These are phyloP conservation scores for Bipolaris victoriae DNA, from an alignment of 2,329 filamentous ascomycete species.

Conservation along the genomic window DNA sequence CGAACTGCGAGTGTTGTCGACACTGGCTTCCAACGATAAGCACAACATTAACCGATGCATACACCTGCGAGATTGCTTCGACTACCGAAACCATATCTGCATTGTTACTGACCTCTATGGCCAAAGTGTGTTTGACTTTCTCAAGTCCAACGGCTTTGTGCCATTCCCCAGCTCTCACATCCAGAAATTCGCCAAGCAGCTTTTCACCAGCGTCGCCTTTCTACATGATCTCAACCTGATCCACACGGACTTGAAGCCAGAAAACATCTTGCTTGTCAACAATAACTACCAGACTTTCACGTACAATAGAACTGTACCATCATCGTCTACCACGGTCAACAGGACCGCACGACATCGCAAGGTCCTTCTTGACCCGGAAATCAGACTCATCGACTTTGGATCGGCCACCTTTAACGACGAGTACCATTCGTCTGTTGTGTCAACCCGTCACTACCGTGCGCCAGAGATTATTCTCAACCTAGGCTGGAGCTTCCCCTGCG, in stretches of 20 bases:
- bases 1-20: constrained; percentile 89
- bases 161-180: constrained; percentile 99
- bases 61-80: constrained; percentile 94
- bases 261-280: constrained; percentile 71
- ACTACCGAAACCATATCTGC: constrained; percentile 96
- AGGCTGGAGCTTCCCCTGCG: constrained; percentile 71
- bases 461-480: constrained; percentile 72
- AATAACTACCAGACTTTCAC: constrained; percentile 72
- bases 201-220: constrained; percentile 98
- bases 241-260: constrained; percentile 78
- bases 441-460: constrained; percentile 69
- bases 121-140: constrained; percentile 97
- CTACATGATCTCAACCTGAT: constrained; percentile 97
- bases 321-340: constrained; percentile 64
- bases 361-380: constrained; percentile 69
- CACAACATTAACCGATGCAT: constrained; percentile 96
- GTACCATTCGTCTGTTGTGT: constrained; percentile 71
- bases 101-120: constrained; percentile 79
- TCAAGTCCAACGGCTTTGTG: constrained; percentile 93
- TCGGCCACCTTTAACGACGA: constrained; percentile 72
- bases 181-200: constrained; percentile 91
- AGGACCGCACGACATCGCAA: constrained; percentile 66
- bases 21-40: constrained; percentile 87
- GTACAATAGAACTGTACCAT: constrained; percentile 70
- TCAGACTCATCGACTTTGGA: constrained; percentile 71